Conservation (phyloP, 495 filamentous ascomycete species). For the Pseudevernia furfuracea region DNA sequence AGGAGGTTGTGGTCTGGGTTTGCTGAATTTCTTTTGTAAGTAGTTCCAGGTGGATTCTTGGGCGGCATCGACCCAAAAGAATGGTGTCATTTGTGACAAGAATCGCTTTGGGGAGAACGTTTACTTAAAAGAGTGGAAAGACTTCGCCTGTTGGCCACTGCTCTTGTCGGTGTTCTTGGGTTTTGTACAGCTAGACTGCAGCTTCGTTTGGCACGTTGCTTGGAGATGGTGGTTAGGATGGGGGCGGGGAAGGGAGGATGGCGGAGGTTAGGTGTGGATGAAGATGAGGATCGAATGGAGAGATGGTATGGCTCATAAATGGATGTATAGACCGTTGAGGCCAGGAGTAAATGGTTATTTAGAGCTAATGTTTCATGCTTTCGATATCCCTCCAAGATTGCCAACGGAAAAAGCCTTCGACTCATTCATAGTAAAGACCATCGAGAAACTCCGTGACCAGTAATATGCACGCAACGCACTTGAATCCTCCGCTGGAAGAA, state of each 20-base stretch:
- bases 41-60: no score
- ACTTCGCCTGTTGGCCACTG: no score
- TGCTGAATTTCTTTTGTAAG: no score
- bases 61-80: no score
- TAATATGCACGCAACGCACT: background rate
- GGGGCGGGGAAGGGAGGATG: slow-evolving; percentile 8
- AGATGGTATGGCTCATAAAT: background rate
- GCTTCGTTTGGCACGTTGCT: no score
- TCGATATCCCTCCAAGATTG: background rate
- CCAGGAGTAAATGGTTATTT: background rate
- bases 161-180: no score
- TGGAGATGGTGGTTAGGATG: slow-evolving; percentile 28
- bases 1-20: slow-evolving; percentile 18
- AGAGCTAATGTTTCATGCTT: background rate
- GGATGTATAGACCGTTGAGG: background rate
- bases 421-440: background rate
- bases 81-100: no score
- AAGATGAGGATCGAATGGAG: background rate
- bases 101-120: no score
- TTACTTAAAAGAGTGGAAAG: no score
- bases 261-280: background rate
- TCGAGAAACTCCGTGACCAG: background rate
- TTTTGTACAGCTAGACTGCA: no score
- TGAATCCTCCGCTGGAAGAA: background rate
- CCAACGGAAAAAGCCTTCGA: background rate